Evolutionary conservation across 2,329 filamentous ascomycete genomes (phyloP), one percentile per base, ranked within the genome.

Genomic region (Geoglossum cookeanum): DNA sequence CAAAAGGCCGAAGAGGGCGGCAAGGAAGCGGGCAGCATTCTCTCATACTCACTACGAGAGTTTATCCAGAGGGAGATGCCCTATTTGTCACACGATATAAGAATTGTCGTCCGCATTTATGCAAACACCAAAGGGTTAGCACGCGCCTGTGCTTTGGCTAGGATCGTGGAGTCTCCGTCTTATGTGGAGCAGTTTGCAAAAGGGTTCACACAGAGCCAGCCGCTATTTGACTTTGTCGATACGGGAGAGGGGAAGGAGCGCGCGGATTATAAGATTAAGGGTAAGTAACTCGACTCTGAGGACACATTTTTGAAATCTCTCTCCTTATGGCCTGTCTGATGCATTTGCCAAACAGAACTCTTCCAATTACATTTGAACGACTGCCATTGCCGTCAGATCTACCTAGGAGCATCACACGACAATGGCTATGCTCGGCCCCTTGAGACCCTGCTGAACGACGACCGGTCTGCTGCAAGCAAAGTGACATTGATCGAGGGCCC

Each of bases 381-480:
- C 62, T 75, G 73, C 60, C 78, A 80, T 62, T 83, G 79, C 63
- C 78, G 77, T 56, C 78, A 80, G 58, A 74, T 83, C 56, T 69
- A 81, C 54, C 70, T 83, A 39, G 80, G 78, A 7, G 80, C 78
- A 65, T 77, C 76, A 13, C 75, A 78, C 59, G 76, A 78, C 66
- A 74, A 74, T 57, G 72, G 75, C 27, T 81, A 79, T 64, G 73
- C 74, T 29, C 69, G 71, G 9, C 67, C 76, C 39, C 68, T 83
- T 9, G 73, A 78, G 63, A 71, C 76, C 37, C 72, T 72, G 55
- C 64, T 71, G 53, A 67, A 69, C 58, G 73, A 78, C 57, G 62
- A 68, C 17, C 67, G 71, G 48, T 69, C 74, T 27, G 64, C 70
- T 7, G 68, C 70, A 27, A 42, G 4, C n/a, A 73, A 75, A 53